These are phyloP conservation scores for Yamadazyma trypodendri DNA, from an alignment of 1,139 yeast species.

Conservation along the genomic window DNA sequence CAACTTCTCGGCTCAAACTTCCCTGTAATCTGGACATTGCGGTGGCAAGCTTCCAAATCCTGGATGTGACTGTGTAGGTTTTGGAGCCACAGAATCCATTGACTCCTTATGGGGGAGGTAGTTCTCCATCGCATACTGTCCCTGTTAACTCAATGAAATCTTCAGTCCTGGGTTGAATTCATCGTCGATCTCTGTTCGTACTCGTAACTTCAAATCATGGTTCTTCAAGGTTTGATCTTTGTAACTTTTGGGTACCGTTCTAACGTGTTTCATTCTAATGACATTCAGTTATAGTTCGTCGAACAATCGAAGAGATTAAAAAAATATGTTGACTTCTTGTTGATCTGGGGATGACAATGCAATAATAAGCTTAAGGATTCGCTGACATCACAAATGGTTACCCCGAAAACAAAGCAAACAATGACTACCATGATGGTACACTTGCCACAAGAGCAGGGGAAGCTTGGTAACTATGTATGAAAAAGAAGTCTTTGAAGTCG, in stretches of 20 bases:
- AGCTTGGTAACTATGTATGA: too few relatives aligned
- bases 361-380: conserved; percentile 58
- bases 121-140: conserved; percentile 1
- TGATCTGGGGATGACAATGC: conserved; percentile 49
- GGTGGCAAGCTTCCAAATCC: conserved; percentile 11
- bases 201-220: conserved; percentile 42
- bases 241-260: too few relatives aligned
- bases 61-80: background rate
- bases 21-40: background rate
- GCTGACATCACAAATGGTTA: conserved; percentile 57
- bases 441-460: too few relatives aligned
- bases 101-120: background rate
- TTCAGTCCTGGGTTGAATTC: conserved; percentile 37
- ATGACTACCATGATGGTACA: too few relatives aligned
- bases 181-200: conserved; percentile 32
- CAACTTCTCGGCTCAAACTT: conserved; percentile 30
- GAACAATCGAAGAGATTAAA: conserved; percentile 32
- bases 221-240: conserved; percentile 26
- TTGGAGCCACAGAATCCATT: conserved; percentile 1
- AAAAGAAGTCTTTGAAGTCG: too few relatives aligned
- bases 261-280: too few relatives aligned
- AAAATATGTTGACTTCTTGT: conserved; percentile 17
- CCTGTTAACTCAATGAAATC: conserved; percentile 30
- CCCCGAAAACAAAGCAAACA: too few relatives aligned
- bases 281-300: too few relatives aligned